Evolutionary conservation across 2,329 filamentous ascomycete species (phyloP).

Genomic region (Claviceps monticola): DNA sequence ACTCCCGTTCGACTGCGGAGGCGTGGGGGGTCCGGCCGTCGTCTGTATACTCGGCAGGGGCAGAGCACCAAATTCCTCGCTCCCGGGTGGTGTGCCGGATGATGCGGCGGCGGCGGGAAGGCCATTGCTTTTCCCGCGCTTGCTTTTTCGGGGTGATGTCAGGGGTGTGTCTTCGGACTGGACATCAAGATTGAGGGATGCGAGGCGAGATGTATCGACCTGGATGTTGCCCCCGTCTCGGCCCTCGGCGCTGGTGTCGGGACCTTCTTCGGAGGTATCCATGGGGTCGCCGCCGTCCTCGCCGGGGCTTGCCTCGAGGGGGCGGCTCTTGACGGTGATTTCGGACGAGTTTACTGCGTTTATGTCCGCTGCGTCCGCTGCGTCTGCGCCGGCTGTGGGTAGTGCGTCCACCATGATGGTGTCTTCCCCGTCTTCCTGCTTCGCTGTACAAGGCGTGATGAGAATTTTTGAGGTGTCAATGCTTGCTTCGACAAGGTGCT

Average conservation of each 20-base stretch:
- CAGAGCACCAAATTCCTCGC: constrained; percentile 28
- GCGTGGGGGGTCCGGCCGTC: constrained; percentile 41
- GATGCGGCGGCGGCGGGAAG: constrained; percentile 7
- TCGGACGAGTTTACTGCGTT: constrained; percentile 24
- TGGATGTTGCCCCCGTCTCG: constrained; percentile 29
- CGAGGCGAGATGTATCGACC: constrained; percentile 29
- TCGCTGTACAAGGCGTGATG: constrained; percentile 21
- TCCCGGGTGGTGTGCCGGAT: constrained; percentile 33
- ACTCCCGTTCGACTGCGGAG: constrained; percentile 51
- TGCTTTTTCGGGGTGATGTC: constrained; percentile 12
- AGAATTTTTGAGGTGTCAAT: constrained; percentile 38
- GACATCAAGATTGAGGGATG: constrained; percentile 14
- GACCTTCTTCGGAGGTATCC: constrained; percentile 23
- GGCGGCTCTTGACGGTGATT: constrained; percentile 29
- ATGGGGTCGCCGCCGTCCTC: constrained; percentile 20
- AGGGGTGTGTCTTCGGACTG: constrained; percentile 5
- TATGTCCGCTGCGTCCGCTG: too few relatives aligned
- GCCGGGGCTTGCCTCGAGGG: constrained; percentile 5
- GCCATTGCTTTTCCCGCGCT: constrained; percentile 11
- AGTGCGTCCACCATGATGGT: constrained; percentile 38
- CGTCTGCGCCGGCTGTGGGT: too few relatives aligned
- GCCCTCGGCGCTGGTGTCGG: constrained; percentile 12
- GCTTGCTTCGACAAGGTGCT: constrained; percentile 56
- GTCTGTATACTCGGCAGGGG: constrained; percentile 15
- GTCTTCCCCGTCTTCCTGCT: constrained; percentile 26